phyloP scores from a whole-genome alignment of 73 alveolate genomes.

The Uronychia setigera region DNA sequence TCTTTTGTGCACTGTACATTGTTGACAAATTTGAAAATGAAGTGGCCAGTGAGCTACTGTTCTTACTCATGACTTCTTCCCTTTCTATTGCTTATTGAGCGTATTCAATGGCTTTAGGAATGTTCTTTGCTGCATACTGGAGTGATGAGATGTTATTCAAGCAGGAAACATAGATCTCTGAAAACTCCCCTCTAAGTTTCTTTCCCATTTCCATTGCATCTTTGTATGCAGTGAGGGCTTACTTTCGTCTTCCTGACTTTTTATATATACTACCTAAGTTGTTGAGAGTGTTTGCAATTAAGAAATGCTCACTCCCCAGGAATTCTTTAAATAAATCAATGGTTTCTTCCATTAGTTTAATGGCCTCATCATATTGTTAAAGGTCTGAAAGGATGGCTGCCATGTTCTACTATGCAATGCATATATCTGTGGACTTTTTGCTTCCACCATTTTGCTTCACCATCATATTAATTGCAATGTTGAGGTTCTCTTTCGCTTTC shows the following conservation, averaged over 20 bases:
- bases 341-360: not conserved
- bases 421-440: not conserved
- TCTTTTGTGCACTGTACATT: not conserved
- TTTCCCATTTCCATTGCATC: not conserved
- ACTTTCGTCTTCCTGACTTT: not conserved
- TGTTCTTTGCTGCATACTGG: not conserved
- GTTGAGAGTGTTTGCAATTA: not conserved
- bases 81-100: not conserved
- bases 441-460: not conserved
- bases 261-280: not conserved
- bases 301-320: not conserved
- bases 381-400: not conserved
- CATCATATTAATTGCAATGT: not conserved
- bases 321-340: not conserved
- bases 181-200: not conserved
- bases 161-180: not conserved
- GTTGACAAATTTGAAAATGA: no score
- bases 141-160: not conserved
- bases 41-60: no score
- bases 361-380: not conserved
- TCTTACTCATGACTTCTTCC: not conserved
- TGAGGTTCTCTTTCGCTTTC: not conserved
- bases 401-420: not conserved
- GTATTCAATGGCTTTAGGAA: not conserved
- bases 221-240: not conserved